Conservation (phyloP, 2,329 filamentous ascomycete species). For the Fusarium nanum region DNA sequence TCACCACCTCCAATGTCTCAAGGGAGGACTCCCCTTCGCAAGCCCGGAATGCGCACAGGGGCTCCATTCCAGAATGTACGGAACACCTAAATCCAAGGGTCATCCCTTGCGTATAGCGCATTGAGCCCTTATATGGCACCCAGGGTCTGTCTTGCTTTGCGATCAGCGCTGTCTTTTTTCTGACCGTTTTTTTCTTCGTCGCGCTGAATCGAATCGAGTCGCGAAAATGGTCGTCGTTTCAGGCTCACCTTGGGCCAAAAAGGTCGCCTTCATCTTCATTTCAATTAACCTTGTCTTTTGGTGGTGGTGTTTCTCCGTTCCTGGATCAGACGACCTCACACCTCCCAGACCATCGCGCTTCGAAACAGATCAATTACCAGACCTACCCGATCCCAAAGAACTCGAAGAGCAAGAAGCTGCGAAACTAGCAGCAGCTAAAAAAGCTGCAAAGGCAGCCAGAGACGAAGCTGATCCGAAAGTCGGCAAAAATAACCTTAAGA, state of each 20-base stretch:
- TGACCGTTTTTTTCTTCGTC: background rate
- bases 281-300: conserved; percentile 23
- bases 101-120: conserved; percentile 30
- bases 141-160: conserved; percentile 8
- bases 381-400: background rate
- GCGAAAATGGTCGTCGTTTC: conserved; percentile 29
- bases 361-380: background rate
- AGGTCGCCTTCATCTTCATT: conserved; percentile 8
- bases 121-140: conserved; percentile 22
- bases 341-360: background rate
- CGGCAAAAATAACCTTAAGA: conserved; percentile 10
- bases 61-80: conserved; percentile 21
- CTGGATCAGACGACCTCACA: background rate
- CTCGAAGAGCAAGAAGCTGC: background rate
- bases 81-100: background rate
- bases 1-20: background rate
- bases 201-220: background rate
- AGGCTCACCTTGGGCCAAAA: conserved; percentile 32
- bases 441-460: background rate
- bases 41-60: conserved; percentile 33
- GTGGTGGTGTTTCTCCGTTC: conserved; percentile 14
- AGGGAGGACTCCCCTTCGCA: conserved; percentile 27
- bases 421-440: background rate
- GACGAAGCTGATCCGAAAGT: background rate
- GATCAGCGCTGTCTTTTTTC: conserved; percentile 1